phyloP scores from a whole-genome alignment of 257 asterid species.

The Solanum chmielewskii region DNA sequence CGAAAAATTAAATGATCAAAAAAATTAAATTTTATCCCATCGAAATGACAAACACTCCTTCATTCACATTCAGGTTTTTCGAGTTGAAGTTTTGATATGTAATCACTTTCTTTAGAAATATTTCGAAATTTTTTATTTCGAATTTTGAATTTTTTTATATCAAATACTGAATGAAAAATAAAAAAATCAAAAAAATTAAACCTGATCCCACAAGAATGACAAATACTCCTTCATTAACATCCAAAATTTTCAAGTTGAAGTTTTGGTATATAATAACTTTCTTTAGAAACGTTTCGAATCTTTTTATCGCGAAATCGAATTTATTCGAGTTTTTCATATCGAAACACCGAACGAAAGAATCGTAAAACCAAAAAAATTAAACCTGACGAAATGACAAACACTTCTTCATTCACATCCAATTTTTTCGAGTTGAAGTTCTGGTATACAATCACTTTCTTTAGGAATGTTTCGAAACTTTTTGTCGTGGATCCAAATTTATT shows the following conservation, averaged over 20 bases:
- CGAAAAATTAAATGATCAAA: too few relatives aligned
- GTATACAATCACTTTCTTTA: background rate
- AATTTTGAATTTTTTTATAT: background rate
- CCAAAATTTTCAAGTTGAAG: background rate
- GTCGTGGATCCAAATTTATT: background rate
- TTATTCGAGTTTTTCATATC: background rate
- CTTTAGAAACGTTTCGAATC: background rate
- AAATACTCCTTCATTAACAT: too few relatives aligned
- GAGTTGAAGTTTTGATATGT: background rate
- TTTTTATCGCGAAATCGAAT: background rate
- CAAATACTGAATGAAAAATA: too few relatives aligned
- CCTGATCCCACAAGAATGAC: too few relatives aligned
- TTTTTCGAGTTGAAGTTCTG: background rate
- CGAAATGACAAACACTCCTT: background rate
- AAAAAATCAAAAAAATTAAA: background rate
- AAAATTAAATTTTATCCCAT: background rate
- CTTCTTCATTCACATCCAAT: background rate
- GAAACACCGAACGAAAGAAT: too few relatives aligned
- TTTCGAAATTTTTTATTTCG: accelerated
- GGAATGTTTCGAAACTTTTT: background rate
- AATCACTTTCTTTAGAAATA: background rate
- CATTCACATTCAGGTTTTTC: background rate
- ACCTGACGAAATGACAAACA: background rate
- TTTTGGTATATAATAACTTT: background rate
- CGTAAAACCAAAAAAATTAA: background rate